Evolutionary conservation across 176 grass and related monocot genomes (phyloP), one percentile per base, ranked within the genome.

Genomic region (Saccharum officinarum): DNA sequence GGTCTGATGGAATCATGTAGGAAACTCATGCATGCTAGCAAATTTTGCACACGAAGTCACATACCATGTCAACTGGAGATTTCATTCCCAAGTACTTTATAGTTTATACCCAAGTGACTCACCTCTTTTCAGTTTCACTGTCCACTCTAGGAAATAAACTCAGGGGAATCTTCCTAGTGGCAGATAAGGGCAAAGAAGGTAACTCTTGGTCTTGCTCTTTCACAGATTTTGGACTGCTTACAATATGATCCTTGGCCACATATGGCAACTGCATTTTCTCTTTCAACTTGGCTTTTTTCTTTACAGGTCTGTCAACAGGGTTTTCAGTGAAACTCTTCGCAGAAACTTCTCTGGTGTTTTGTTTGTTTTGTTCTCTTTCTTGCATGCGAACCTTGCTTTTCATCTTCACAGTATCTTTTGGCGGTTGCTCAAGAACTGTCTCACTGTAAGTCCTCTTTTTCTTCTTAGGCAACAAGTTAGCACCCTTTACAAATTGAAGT

Each of bases 91-190:
- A 63, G 67, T 77, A 42, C 63, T 68, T 26, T 62, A 57, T 3
- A 57, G 54, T 57, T 55, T 70, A 86, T 78, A 50, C 17, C 61
- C 49, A 84, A 90, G 26, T 90, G 76, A 83, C 86, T 90, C 80
- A 98, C 95, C 77, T 90, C 57, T 85, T 88, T 81, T 95, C 91
- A 39, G 78, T 75, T 80, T 93, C 87, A 50, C 64, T 84, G 84
- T 88, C 84, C 77, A 92, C 92, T 57, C 0, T 45, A 25, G 95
- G 93, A 95, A 98, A 95, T 39, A 83, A 87, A 85, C 87, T 98
- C 40, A 14, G 39, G 13, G 80, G 47, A 52, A 86, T 67, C 62
- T 80, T 87, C 87, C 50, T 74, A 5, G 8, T 37, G 78, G 80
- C 33, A 62, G 70, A 85, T 57, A 37, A 57, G 25, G 86, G 54